Evolutionary conservation across 202 grass and related monocot genomes (phyloP).

Genomic region (Brachypodium distachyon): DNA sequence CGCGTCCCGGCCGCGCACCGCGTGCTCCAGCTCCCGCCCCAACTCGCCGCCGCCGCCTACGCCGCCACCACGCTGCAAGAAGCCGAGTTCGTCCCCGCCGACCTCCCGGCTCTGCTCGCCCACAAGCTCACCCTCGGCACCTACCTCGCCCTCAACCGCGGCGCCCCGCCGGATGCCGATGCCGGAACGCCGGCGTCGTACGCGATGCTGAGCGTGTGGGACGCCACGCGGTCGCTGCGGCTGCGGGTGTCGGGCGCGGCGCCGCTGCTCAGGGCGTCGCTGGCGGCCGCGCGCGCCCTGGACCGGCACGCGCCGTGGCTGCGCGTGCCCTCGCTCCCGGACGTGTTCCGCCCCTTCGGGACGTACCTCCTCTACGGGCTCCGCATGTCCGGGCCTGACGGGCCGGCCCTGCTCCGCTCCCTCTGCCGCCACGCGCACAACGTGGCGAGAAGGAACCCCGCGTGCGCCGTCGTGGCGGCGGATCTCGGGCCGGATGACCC

Average conservation of each 20-base stretch:
- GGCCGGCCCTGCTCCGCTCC: constrained; percentile 36
- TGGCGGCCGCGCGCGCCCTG: constrained; percentile 44
- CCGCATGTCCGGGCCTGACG: constrained; percentile 43
- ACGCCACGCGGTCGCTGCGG: constrained; percentile 50
- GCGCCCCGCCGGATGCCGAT: no score
- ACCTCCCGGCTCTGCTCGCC: constrained; percentile 60
- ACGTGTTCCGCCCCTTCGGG: constrained; percentile 66
- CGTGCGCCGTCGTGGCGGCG: constrained; percentile 61
- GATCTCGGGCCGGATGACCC: constrained; percentile 65
- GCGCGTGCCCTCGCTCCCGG: constrained; percentile 48
- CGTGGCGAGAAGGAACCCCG: constrained; percentile 50
- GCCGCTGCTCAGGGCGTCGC: constrained; percentile 24
- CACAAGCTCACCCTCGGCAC: constrained; percentile 79
- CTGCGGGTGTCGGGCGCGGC: constrained; percentile 40
- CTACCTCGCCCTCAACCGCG: constrained; percentile 40
- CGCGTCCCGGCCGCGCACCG: constrained; percentile 26
- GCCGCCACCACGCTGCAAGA: no score
- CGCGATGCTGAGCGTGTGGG: constrained; percentile 59
- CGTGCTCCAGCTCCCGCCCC: constrained; percentile 39
- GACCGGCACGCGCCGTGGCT: constrained; percentile 50
- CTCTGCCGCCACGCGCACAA: constrained; percentile 80
- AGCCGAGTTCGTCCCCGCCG: constrained; percentile 75
- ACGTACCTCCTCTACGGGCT: constrained; percentile 68
- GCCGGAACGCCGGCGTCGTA: constrained; percentile 31
- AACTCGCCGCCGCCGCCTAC: constrained; percentile 35